Evolutionary conservation across 2,329 filamentous ascomycete genomes (phyloP), one percentile per base, ranked within the genome.

Genomic region (Phaeophleospora eucalypticola): DNA sequence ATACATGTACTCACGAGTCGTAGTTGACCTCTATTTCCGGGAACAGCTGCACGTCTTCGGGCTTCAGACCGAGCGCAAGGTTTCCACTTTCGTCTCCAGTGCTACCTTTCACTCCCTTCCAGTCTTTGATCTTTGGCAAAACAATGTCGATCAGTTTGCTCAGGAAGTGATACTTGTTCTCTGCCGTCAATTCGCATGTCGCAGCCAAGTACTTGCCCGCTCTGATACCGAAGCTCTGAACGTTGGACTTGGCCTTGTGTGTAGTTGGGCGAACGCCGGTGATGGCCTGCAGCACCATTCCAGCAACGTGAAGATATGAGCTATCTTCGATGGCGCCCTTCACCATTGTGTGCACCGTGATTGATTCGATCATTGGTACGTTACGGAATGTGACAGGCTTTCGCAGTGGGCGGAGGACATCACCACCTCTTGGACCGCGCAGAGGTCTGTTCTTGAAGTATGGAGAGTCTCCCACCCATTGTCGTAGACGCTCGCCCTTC

Each of bases 21-120:
- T 93, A 95, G 73, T 95, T 96, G 60, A 89, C 82, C 69, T 96
- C 90, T 37, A 98, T 81, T 73, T 98, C 93, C 0, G 93, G 93
- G 71, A 97, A 98, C 56, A 87, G 74, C 41, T 85, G 82, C 60
- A 95, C 82, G 58, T 86, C 81, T 48, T 88, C 83, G 4, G 84
- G 76, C 12, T 77, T 78, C 59, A 98, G 76, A 57, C 93, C 93
- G 67, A 90, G 91, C 8, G 77, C 78, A 57, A 98, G 78, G 68
- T 97, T 96, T 32, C 93, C 93, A 52, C 85, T 84, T 63, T 82
- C 83, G 67, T 98, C 93, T 63, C 93, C 93, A 33, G 87, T 87
- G 36, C 74, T 80, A 40, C 82, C 83, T 58, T 80, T 79, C n/a
- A 87, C 75, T 49, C 93, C 93, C 46, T 80, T 81, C 86, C 89